Percentiles rank a stretch among this genome's conserved stretches.
Evolutionary conservation across 2,329 filamentous ascomycete genomes (phyloP).

Genomic region (Bisporella sp.): DNA sequence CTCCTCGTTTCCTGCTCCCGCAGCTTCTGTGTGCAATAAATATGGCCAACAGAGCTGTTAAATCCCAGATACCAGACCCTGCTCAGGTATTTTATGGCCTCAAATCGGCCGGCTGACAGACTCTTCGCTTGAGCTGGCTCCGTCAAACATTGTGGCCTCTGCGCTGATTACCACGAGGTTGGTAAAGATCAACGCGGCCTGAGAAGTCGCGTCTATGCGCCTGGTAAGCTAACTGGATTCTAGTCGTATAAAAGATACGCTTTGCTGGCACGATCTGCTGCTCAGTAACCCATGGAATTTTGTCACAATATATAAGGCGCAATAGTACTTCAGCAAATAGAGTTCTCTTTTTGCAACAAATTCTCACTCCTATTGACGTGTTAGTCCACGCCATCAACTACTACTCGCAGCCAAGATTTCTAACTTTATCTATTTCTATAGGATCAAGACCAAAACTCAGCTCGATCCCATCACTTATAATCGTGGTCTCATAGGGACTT

Average conservation of each 20-base stretch:
- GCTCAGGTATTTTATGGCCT: too few species aligned
- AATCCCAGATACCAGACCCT: too few species aligned
- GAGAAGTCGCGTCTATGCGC: constrained; percentile 23
- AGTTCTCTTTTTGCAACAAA: too few species aligned
- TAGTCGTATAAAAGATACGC: constrained; percentile 91
- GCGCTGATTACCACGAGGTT: too few species aligned
- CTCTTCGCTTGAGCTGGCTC: too few species aligned
- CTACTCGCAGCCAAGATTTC: constrained; percentile 2
- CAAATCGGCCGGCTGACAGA: too few species aligned
- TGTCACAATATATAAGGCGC: too few species aligned
- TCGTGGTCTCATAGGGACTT: constrained; percentile 77
- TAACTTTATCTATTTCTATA: constrained; percentile 30
- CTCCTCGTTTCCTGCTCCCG: too few species aligned
- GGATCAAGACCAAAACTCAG: constrained; percentile 94
- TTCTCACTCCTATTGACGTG: constrained; percentile 97
- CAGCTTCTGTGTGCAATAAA: too few species aligned
- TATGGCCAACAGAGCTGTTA: too few species aligned
- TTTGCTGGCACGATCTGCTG: constrained; percentile 98
- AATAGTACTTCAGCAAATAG: too few species aligned
- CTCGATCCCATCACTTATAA: constrained; percentile 87
- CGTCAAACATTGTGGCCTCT: too few species aligned
- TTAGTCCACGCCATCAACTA: constrained; percentile 49
- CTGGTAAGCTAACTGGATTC: constrained; percentile 50
- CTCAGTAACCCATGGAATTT: constrained; percentile 92
- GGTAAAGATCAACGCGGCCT: constrained; percentile 12